These are phyloP conservation scores for Ogataea pignaliae DNA, from an alignment of 805 yeast species.

Conservation along the genomic window DNA sequence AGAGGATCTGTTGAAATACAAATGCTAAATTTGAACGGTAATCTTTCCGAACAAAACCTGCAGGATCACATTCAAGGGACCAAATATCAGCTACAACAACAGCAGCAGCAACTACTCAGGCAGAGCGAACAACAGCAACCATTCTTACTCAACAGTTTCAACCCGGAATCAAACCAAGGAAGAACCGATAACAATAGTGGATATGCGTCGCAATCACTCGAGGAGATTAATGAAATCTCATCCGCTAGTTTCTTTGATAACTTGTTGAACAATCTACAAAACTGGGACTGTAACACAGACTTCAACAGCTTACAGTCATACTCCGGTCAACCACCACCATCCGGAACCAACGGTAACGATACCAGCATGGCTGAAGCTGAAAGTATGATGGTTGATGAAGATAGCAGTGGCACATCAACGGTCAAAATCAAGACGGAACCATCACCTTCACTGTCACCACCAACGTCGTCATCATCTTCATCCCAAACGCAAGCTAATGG, in stretches of 20 bases:
- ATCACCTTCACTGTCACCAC: background rate
- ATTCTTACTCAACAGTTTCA: background rate
- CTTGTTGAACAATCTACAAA: slow-evolving; percentile 20
- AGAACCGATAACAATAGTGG: slow-evolving; percentile 1
- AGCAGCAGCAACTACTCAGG: slow-evolving; percentile 11
- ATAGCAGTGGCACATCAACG: background rate
- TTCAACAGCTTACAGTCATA: background rate
- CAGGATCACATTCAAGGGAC: slow-evolving; percentile 14
- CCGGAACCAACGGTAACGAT: background rate
- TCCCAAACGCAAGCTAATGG: no score
- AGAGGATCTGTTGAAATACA: background rate
- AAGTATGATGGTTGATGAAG: background rate
- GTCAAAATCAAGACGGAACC: background rate
- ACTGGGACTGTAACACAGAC: slow-evolving; percentile 15
- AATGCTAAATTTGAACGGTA: slow-evolving; percentile 9
- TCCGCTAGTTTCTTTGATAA: slow-evolving; percentile 14
- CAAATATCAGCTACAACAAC: slow-evolving; percentile 15
- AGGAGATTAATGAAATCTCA: slow-evolving; percentile 9
- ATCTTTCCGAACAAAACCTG: slow-evolving; percentile 12
- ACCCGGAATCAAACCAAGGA: background rate
- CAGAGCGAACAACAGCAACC: slow-evolving; percentile 14
- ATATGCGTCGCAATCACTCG: background rate
- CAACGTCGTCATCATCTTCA: no score
- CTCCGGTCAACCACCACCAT: no score
- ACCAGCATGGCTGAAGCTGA: background rate